A percentile compares a stretch with the other conserved stretches of the same genome.
Evolutionary conservation across 345 rosid species (phyloP).

Genomic region (Schrenkiella parvula): DNA sequence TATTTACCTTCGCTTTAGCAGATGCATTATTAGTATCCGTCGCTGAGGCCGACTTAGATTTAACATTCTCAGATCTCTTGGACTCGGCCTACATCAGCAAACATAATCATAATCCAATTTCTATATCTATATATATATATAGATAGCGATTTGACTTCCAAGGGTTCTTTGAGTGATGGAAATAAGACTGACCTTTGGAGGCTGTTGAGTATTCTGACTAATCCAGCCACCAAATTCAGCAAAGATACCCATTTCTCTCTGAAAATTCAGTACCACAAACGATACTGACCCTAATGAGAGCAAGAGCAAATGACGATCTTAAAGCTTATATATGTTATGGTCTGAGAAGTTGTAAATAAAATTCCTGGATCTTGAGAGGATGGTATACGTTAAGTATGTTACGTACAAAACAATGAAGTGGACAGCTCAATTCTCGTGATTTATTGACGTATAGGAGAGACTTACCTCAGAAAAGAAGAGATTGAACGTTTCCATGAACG

Average conservation of each 20-base stretch:
- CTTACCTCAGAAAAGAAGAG: neutral
- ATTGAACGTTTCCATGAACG: neutral
- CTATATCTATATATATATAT: too few species aligned
- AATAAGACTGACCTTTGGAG: neutral
- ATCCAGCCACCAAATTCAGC: neutral
- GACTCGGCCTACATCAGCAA: slow-evolving; percentile 41
- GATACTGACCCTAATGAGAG: neutral
- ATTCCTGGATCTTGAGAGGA: too few species aligned
- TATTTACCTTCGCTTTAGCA: too few species aligned
- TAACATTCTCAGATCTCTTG: slow-evolving; percentile 35
- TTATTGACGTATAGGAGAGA: slow-evolving; percentile 1
- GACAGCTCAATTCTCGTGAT: neutral
- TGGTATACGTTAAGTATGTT: neutral
- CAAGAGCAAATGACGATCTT: neutral
- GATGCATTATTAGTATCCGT: too few species aligned
- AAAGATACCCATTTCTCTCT: too few species aligned
- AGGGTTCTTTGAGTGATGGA: neutral
- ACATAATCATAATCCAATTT: neutral
- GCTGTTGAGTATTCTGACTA: too few species aligned
- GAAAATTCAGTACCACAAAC: neutral
- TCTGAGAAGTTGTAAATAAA: too few species aligned
- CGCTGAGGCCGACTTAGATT: neutral
- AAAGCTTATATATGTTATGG: too few species aligned
- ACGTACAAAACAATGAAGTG: neutral
- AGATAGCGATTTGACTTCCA: too few species aligned